Evolutionary conservation across 2,329 filamentous ascomycete species (phyloP).

Genomic region (Phoma sp.): DNA sequence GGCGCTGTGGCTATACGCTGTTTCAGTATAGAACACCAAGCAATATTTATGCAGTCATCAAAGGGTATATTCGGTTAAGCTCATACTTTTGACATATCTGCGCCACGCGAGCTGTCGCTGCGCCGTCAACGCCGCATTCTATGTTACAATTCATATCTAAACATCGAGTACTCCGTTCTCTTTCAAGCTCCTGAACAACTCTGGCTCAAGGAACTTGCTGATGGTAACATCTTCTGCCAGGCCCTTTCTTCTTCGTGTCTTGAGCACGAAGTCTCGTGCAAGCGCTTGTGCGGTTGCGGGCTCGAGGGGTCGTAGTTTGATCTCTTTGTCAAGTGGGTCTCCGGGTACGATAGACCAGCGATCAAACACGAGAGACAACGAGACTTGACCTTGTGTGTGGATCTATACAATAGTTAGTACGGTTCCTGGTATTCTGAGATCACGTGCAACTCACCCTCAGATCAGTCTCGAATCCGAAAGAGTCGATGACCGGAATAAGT

Average conservation of each 20-base stretch:
- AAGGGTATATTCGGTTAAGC: slow-evolving; percentile 13
- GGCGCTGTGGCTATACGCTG: too few species aligned
- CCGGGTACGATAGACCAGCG: slow-evolving; percentile 95
- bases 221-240: slow-evolving; percentile 94
- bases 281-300: slow-evolving; percentile 87
- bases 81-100: not conserved
- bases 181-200: slow-evolving; percentile 85
- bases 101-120: not conserved
- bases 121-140: slow-evolving; percentile 5
- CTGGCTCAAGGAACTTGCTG: slow-evolving; percentile 93
- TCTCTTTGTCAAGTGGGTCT: slow-evolving; percentile 88
- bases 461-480: slow-evolving; percentile 97
- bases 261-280: slow-evolving; percentile 93
- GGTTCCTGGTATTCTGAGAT: not conserved
- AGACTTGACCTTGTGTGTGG: slow-evolving; percentile 91
- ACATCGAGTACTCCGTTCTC: slow-evolving; percentile 84
- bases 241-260: slow-evolving; percentile 92
- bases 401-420: slow-evolving; percentile 57
- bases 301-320: slow-evolving; percentile 82
- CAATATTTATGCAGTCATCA: not conserved
- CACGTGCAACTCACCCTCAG: slow-evolving; percentile 62
- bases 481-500: slow-evolving; percentile 93
- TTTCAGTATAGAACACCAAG: too few species aligned
- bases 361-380: slow-evolving; percentile 91
- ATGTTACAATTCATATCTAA: slow-evolving; percentile 31